These are phyloP conservation scores for Blastobotrys buckinghamii DNA, from an alignment of 1,139 yeast genomes.

Conservation along the genomic window DNA sequence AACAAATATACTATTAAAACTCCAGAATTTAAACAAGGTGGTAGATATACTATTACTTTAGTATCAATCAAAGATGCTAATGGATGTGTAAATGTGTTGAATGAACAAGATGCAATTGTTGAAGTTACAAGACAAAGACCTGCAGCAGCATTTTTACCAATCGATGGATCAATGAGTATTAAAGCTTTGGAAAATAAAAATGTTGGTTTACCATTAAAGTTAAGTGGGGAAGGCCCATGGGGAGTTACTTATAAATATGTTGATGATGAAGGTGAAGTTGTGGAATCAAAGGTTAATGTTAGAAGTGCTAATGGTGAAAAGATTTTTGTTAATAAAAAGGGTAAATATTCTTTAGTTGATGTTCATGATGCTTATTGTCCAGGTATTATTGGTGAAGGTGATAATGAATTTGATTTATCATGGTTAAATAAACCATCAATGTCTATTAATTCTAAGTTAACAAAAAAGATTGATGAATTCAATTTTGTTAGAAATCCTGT, in stretches of 20 bases:
- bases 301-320: slow-evolving; percentile 28
- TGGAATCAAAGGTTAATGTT: slow-evolving; percentile 16
- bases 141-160: slow-evolving; percentile 41
- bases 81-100: slow-evolving; percentile 66
- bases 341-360: slow-evolving; percentile 53
- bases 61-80: slow-evolving; percentile 64
- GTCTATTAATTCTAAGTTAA: slow-evolving; percentile 32
- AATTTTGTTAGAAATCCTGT: slow-evolving; percentile 35
- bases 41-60: slow-evolving; percentile 58
- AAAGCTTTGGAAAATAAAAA: slow-evolving; percentile 48
- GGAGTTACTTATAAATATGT: slow-evolving; percentile 37
- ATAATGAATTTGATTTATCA: slow-evolving; percentile 21
- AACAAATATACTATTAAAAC: slow-evolving; percentile 43
- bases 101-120: slow-evolving; percentile 52
- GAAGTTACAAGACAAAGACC: slow-evolving; percentile 67
- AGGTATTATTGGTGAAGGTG: slow-evolving; percentile 43
- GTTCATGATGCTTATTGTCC: slow-evolving; percentile 64
- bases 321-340: slow-evolving; percentile 48
- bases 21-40: slow-evolving; percentile 56
- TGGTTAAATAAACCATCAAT: slow-evolving; percentile 52
- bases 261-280: slow-evolving; percentile 15
- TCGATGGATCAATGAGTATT: slow-evolving; percentile 30
- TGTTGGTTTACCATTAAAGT: slow-evolving; percentile 52
- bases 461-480: slow-evolving; percentile 20
- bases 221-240: slow-evolving; percentile 48